Percentiles rank a stretch among this genome's conserved stretches.
These are phyloP conservation scores for Ceratobasidium sp. DNA, from an alignment of 1,284 basidiomycete genomes.

Conservation along the genomic window DNA sequence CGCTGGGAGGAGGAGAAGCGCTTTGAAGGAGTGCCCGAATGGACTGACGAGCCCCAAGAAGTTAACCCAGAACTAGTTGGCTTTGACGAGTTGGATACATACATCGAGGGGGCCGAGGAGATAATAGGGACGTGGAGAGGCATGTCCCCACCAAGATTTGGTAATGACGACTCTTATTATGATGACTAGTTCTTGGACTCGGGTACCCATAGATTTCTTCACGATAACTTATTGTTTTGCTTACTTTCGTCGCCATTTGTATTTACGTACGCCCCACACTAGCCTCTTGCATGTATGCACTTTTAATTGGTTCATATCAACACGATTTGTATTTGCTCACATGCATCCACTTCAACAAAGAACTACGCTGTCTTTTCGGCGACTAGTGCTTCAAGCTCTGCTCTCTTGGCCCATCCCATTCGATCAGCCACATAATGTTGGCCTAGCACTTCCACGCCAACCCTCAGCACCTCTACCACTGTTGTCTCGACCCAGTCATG, in stretches of 20 bases:
- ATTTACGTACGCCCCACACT: not conserved
- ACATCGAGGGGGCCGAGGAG: not conserved
- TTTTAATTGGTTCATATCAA: not conserved
- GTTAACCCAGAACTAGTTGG: not conserved
- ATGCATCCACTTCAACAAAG: not conserved
- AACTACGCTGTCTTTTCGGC: conserved; percentile 8
- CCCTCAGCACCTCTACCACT: conserved; percentile 81
- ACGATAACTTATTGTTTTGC: conserved; percentile 9
- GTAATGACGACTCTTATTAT: conserved; percentile 12
- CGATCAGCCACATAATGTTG: conserved; percentile 84
- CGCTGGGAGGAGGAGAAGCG: conserved; percentile 36
- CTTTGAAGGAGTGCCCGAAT: conserved; percentile 27
- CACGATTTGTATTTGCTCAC: not conserved
- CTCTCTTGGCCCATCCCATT: conserved; percentile 70
- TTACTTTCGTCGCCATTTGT: conserved; percentile 4
- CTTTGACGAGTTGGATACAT: not conserved
- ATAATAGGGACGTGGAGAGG: conserved; percentile 26
- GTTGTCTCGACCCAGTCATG: conserved; percentile 94
- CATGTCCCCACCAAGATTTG: conserved; percentile 1
- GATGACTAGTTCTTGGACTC: conserved; percentile 2
- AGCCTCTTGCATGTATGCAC: conserved; percentile 15
- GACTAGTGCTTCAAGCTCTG: conserved; percentile 21
- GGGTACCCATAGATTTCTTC: not conserved
- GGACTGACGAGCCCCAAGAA: conserved; percentile 1
- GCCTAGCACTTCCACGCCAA: conserved; percentile 83